Evolutionary conservation across 768 basidiomycete species (phyloP), one percentile per base, ranked within the genome.

Genomic region (Mycena rosella): DNA sequence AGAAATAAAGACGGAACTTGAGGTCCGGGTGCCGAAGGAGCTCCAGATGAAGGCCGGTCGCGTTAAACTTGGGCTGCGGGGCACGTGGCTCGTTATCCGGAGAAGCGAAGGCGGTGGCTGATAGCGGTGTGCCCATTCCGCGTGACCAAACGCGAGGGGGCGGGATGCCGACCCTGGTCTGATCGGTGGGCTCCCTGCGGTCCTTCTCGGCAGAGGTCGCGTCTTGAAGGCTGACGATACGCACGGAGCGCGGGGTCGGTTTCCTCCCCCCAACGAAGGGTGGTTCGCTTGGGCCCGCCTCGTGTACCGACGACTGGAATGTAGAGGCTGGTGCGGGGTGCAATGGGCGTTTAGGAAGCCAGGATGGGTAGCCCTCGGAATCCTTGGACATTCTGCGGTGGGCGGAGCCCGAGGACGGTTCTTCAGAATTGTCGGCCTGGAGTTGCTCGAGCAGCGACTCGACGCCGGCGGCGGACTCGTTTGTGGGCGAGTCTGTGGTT

Each of bases 321-420:
- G 91, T 93, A 13, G 91, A 91, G 5, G 86, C 86, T 4, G 94
- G 94, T 10, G 87, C 88, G 0, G 94, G 94, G 0, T 88, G 91
- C 18, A 89, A 89, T 3, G 94, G 94, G 17, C 94, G 85, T 65
- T 83, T 87, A 20, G 94, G 94, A 1, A 95, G 88, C 94, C 94
- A 95, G 26, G 91, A 90, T 3, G 94, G 94, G 75, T 95, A 95
- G 17, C 89, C 89, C 70, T 92, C 91, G 71, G 83, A 85, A 72
- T 87, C 86, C 57, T 78, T 78, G 34, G 82, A 81, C 75, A 75
- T 77, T 63, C 77, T 76, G 51, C 74, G 71, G 45, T 74, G 78
- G 20, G 78, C 76, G 30, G 74, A 80, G 62, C 71, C 71, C 3
- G 79, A 77, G 11, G 79, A 79, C 22, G 77, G 80, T 51, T 77